Base-by-base conservation (phyloP, 805 yeast species). In the Kregervanrija fluxuum region DNA sequence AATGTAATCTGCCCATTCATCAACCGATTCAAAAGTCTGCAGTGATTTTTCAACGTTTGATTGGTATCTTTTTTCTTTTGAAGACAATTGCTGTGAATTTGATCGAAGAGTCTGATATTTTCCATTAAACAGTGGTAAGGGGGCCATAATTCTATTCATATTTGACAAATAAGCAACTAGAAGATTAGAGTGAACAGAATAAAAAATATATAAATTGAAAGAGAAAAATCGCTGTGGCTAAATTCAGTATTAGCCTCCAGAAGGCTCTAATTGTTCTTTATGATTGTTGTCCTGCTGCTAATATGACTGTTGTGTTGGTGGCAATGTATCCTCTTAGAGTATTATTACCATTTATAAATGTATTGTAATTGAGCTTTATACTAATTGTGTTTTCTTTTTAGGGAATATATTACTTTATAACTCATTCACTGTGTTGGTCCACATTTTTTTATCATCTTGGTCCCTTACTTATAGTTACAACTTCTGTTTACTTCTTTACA, bases 1-100 rank as follows among this genome's bases (percentile, higher is more conserved):
- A 45, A 93, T 93, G 61, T 91, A 89, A 60, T 93, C 99, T 11
- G 99, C 98, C 99, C 99, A 93, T 67, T 93, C 99, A 31, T 80
- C 85, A 1, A 89, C 83, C 2, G 85, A 67, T 42, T 87, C 96
- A 67, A 91, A 91, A 14, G 77, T 70, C 6, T 75, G 72, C 16
- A 93, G 68, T 0, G 93, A 86, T 52, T 81, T 76, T 42, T 85
- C 91, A 11, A 91, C 74, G 46, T 74, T 79, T n/a, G 76, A 70
- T 15, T 71, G 67, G 56, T 80, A 83, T 48, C 84, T 79, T 65
- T 77, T 83, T 57, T 84, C 90, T 54, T 80, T 79, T 1, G 89
- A 64, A 43, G 73, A 75, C 55, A 76, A 50, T 43, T 59, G 60
- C 36, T 50, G 55, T 17, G 43, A 34, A 8, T 70, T 48, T 33